Evolutionary conservation across 1,284 basidiomycete genomes (phyloP), one percentile per base, ranked within the genome.

Genomic region (Singerocomus inundabilis): DNA sequence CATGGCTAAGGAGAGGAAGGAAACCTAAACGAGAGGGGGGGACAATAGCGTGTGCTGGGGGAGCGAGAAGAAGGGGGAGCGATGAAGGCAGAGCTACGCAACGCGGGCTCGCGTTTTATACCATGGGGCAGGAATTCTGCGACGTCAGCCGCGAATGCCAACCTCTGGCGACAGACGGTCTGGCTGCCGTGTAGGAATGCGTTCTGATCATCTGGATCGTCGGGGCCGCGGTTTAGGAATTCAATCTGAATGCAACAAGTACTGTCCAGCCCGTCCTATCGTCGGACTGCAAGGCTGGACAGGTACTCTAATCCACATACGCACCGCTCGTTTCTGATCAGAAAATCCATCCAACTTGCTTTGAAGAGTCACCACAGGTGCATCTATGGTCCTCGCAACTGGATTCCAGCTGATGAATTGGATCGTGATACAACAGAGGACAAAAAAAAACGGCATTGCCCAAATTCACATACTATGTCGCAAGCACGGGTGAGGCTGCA

Each of bases 81-180:
- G 49, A 47, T 52, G 38, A 38, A 46, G 35, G 46, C 39, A 34
- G 28, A 39, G 39, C n/a, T n/a, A 31, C 16, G n/a, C 29, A 11
- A 6, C n/a, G 32, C 35, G 35, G 34, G 37, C 25, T 39, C 34
- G 31, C 41, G 57, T 66, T 68, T 67, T 66, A 65, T 70, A 67
- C 46, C 38, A 39, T 39, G 29, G 35, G n/a, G 29, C 9, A n/a
- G 54, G 54, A 46, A 55, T 63, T 24, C 57, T 57, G 52, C 52
- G 40, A 57, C 8, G 61, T 63, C 44, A 64, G 58, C 61, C 54
- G 39, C 31, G n/a, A 16, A 44, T 49, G 60, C 49, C 59, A 51
- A 51, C 57, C 65, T 46, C 55, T 32, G 26, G 49, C 21, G 51
- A 47, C 29, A 42, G 38, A 44, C 34, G 60, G 52, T 46, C 66